Base-by-base conservation (phyloP, 2,329 filamentous ascomycete genomes). In the Fusarium torreyae region DNA sequence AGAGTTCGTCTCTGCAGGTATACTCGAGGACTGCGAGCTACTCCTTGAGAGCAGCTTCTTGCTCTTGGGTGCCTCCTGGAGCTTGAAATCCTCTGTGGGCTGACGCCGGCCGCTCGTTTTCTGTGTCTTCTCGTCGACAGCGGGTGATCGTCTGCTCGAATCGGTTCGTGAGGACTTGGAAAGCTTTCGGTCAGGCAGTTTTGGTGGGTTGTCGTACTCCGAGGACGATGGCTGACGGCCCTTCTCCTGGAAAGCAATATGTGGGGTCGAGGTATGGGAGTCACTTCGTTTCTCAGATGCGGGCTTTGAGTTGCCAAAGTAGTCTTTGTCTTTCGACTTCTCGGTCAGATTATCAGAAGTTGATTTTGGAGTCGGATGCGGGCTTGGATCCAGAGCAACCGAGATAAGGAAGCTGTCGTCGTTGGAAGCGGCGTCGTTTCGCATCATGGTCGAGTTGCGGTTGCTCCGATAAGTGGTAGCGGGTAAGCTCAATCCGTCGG, bases 201-300 rank as follows among this genome's bases (percentile, higher is more conserved):
- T 89, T 24, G 83, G 80, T 46, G 87, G 83, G 2, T 85, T 82
- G 38, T 86, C 86, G 31, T 88, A 84, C 24, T 88, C 73, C 22
- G 73, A 81, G 13, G 89, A 88, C 1, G 89, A 90, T 18, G 74
- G 33, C 46, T 80, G 76, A 4, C 92, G 88, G 3, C 89, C 88
- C 79, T 94, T 96, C 74, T 97, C 93, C 77, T 97, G 94, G 77
- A 94, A 97, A 22, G 94, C 92, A 73, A 97, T 97, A 75, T 97
- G 94, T n/a, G 94, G 93, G 17, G 93, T 94, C 3, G 89, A 87
- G 62, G 82, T 78, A 57, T 83, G 82, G 2, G 85, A 86, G 43
- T 86, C 86, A 17, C 74, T 75, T 48, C 83, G 84, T 70, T 80
- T 85, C 52, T 87, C 84, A 5, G 79, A 69, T 17, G 78, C 71